Evolutionary conservation across 2,329 filamentous ascomycete genomes (phyloP), one percentile per base, ranked within the genome.

Genomic region (Arthroderma uncinatum): DNA sequence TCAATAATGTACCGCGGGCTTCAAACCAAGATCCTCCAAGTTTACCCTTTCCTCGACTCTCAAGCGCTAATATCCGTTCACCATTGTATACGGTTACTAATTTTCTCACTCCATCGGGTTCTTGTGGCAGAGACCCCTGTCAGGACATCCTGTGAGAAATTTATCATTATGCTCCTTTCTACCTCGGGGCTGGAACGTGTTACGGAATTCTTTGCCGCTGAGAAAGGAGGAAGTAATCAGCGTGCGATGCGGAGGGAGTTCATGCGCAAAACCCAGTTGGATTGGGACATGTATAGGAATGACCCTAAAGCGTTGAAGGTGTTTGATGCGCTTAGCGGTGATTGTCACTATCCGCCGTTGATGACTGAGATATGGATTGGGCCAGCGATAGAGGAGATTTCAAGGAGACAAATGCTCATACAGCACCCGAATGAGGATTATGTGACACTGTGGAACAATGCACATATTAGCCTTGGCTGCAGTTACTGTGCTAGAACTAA

Each of bases 201-300:
- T 6, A 68, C 71, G 33, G 71, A 74, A 55, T 74, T 69, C 56
- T 73, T 74, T 62, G 73, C 72, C 1, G 72, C 72, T 0, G 72
- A 74, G 57, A 74, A 74, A 33, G 72, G 72, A 4, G 70, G 73
- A 36, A 71, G 72, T 3, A 73, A 66, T 56, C 71, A 72, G 58
- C 67, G 71, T 21, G 62, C 66, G 58, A 70, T 73, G 59, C 68
- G 72, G 25, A 74, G 68, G 60, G 69, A 72, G 33, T 74, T 74
- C 58, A 74, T 74, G 72, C 64, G 67, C 48, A 74, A 73, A 48
- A 74, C 74, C 56, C 65, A 73, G 54, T 63, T 66, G n/a, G 72
- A 74, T 57, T 69, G 69, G 61, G 69, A 63, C 42, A 59, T 60
- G 30, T 66, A 71, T 57, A 66, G 68, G 59, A 71, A 70, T 55